Conservation (phyloP, 2,329 filamentous ascomycete species). For the Beauveria scarabaeidicola region DNA sequence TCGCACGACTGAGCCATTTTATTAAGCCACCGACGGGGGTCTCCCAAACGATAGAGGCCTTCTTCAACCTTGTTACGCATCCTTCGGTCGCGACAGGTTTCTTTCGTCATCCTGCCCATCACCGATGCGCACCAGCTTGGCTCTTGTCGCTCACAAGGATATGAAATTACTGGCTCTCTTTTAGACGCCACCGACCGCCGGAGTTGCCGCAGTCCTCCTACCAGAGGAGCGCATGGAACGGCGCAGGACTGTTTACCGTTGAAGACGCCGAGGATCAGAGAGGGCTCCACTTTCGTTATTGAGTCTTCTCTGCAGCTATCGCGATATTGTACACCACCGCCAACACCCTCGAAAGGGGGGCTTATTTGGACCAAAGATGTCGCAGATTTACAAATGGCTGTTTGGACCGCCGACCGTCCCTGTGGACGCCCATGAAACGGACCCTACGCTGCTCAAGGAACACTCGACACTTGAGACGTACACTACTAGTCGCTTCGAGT, state of each 20-base stretch:
- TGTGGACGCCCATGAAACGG: conserved; percentile 38
- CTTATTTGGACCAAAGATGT: neutral
- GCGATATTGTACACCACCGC: neutral
- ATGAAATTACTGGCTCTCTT: neutral
- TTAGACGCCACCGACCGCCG: conserved; percentile 1
- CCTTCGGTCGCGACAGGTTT: neutral
- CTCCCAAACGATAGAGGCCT: neutral
- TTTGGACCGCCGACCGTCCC: conserved; percentile 18
- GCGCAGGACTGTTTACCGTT: neutral
- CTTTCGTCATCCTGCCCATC: neutral
- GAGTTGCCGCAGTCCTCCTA: neutral
- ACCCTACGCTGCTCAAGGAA: conserved; percentile 73
- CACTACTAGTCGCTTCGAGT: conserved; percentile 61
- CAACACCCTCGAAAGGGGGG: neutral
- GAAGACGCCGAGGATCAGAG: neutral
- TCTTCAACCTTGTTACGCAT: neutral
- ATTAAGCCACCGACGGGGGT: neutral
- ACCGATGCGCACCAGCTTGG: neutral
- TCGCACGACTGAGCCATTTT: conserved; percentile 1
- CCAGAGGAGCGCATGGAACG: conserved; percentile 1
- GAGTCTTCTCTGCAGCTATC: conserved; percentile 7
- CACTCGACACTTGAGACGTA: conserved; percentile 65
- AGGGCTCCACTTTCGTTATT: conserved; percentile 3
- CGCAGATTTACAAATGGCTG: conserved; percentile 4
- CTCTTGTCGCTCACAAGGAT: neutral